Base-by-base conservation (phyloP, 164 flowering plant genomes). In the Macadamia tetraphylla region DNA sequence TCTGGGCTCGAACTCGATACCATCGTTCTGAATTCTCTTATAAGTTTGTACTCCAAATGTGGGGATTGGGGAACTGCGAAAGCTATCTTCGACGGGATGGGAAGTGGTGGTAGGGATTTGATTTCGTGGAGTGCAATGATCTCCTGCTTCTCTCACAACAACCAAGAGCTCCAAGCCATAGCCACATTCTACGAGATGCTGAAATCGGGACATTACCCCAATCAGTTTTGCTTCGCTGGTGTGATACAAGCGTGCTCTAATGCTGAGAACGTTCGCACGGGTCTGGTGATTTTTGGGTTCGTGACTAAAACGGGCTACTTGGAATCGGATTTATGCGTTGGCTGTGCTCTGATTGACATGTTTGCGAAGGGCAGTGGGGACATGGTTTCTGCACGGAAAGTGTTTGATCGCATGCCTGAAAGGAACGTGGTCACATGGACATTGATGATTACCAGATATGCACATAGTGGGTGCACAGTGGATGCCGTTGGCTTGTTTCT, bases 41-140 rank as follows among this genome's bases (percentile, higher is more conserved):
- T 92, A 42, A 87, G 85, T 60, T 68, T 92, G 64, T 92, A 89
- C 73, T 82, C 92, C 0, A 89, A 91, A 77, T 79, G 72, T 49
- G 88, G 91, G 29, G 89, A 89, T 44, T 71, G 69, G 76, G 70
- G 29, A 13, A 73, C 60, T 3, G 94, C 94, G 0, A 46, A 70
- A 31, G 23, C 8, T 17, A 77, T 89, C 12, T 92, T 89, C 44
- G 68, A 74, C 14, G 62, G 18, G 4, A 90, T 90, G 97, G 79
- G 76, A 13, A 46, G 7, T 46, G 48, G 42, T 1, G 67, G 64
- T 53, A 76, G 83, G 58, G 86, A 89, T 65, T 75, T 90, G 79
- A 90, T 90, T 29, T 88, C 98, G 0, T 90, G 91, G 93, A 88
- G 93, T 61, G 86, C 95, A 0, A 83, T 91, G 84, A 83, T 91